These are phyloP conservation scores for Effrenium voratum DNA, from an alignment of 73 alveolate genomes.

Conservation along the genomic window DNA sequence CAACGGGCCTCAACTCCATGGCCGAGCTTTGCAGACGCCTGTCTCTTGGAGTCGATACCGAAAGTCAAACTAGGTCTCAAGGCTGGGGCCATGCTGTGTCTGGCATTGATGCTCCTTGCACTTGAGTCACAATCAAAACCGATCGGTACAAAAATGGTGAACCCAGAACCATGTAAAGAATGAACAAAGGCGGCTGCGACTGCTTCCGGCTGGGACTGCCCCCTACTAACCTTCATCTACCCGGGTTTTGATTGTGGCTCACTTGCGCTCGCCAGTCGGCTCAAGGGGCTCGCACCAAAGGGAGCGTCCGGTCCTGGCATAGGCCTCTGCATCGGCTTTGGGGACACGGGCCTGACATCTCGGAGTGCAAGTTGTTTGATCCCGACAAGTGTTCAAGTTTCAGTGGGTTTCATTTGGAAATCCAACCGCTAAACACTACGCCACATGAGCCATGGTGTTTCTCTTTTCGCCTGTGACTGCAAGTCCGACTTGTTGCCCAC, in stretches of 20 bases:
- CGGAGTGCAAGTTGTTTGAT: too few relatives aligned
- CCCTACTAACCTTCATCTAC: too few relatives aligned
- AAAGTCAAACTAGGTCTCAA: not conserved
- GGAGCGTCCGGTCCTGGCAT: slow-evolving; percentile 25
- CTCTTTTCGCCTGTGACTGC: slow-evolving; percentile 91
- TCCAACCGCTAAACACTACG: too few relatives aligned
- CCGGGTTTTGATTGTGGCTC: too few relatives aligned
- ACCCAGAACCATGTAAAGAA: too few relatives aligned
- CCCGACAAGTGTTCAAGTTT: too few relatives aligned
- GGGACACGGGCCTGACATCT: slow-evolving; percentile 89
- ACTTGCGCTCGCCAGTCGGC: too few relatives aligned
- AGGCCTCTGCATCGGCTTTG: slow-evolving; percentile 91
- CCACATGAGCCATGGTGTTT: too few relatives aligned
- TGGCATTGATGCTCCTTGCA: slow-evolving; percentile 90
- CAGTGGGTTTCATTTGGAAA: too few relatives aligned
- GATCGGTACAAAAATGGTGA: too few relatives aligned
- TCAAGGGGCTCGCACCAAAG: not conserved
- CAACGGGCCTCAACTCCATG: slow-evolving; percentile 62
- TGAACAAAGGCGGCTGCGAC: too few relatives aligned
- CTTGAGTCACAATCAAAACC: not conserved
- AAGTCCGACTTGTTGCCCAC: slow-evolving; percentile 91
- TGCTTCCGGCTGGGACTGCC: too few relatives aligned
- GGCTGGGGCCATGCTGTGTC: slow-evolving; percentile 55
- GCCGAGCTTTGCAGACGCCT: slow-evolving; percentile 93
- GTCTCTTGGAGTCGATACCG: not conserved